Conservation (phyloP, 352 stramenopile genomes). For the Salisapilia sapeloensis region DNA sequence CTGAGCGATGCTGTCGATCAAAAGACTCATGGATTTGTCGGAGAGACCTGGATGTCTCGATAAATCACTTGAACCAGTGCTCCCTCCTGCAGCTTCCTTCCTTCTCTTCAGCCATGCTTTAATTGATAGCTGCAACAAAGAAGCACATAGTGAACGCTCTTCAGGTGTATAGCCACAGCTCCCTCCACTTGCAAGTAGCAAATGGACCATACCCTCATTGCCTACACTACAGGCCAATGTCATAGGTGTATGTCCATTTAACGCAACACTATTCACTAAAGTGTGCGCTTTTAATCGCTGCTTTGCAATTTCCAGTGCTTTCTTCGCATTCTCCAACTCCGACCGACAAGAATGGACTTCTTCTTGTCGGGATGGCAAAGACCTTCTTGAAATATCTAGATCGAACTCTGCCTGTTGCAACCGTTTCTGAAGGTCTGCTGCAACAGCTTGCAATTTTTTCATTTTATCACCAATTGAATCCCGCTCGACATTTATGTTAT, state of each 20-base stretch:
- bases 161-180: constrained; percentile 18
- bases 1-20: constrained; percentile 42
- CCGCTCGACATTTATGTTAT: constrained; percentile 34
- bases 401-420: constrained; percentile 28
- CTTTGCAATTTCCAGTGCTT: constrained; percentile 18
- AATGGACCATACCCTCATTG: constrained; percentile 60
- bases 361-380: constrained; percentile 39
- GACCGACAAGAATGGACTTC: constrained; percentile 23
- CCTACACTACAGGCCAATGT: constrained; percentile 45
- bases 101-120: too few species aligned
- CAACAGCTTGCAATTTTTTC: constrained; percentile 18
- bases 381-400: constrained; percentile 40
- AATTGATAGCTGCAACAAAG: constrained; percentile 45
- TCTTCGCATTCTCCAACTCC: constrained; percentile 10
- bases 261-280: constrained; percentile 24
- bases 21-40: constrained; percentile 21
- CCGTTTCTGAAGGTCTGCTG: constrained; percentile 12
- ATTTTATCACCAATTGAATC: constrained; percentile 37
- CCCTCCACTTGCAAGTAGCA: constrained; percentile 42
- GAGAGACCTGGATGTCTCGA: too few species aligned
- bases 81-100: too few species aligned
- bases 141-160: constrained; percentile 32
- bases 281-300: constrained; percentile 29
- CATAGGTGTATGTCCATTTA: constrained; percentile 57
- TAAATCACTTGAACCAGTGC: too few species aligned